phyloP scores from a whole-genome alignment of 2,329 filamentous ascomycete species.

The Zymoseptoria pseudotritici region DNA sequence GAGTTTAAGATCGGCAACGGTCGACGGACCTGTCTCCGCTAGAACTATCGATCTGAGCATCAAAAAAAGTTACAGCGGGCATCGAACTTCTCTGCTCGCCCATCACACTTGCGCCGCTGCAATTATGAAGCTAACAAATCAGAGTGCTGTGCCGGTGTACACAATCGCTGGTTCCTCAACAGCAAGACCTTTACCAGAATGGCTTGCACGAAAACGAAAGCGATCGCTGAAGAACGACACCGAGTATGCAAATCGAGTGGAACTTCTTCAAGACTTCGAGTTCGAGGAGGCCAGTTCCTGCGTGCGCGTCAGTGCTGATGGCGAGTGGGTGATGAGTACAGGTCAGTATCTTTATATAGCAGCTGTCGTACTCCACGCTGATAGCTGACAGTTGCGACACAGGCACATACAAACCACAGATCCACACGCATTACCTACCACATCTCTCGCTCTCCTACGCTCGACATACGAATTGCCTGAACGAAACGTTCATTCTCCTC shows the following conservation, averaged over 20 bases:
- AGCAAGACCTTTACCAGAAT: conserved; percentile 83
- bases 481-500: conserved; percentile 82
- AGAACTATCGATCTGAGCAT: not conserved
- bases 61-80: not conserved
- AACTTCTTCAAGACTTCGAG: conserved; percentile 93
- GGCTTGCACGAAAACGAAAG: conserved; percentile 85
- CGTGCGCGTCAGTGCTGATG: conserved; percentile 85
- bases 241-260: conserved; percentile 88
- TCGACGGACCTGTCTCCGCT: not conserved
- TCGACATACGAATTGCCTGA: conserved; percentile 84
- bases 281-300: conserved; percentile 94
- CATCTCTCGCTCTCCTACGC: conserved; percentile 91
- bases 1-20: not conserved
- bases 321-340: conserved; percentile 94
- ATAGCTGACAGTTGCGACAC: conserved; percentile 19
- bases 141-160: conserved; percentile 81
- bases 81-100: not conserved
- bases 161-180: conserved; percentile 89
- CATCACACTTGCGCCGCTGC: not conserved
- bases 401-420: conserved; percentile 69
- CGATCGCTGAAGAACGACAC: conserved; percentile 84
- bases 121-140: conserved; percentile 72
- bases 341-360: conserved; percentile 45
- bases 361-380: conserved; percentile 7
- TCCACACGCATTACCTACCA: conserved; percentile 90